Evolutionary conservation across 805 yeast species (phyloP), one percentile per base, ranked within the genome.

Genomic region (Monosporozyma aerobia): DNA sequence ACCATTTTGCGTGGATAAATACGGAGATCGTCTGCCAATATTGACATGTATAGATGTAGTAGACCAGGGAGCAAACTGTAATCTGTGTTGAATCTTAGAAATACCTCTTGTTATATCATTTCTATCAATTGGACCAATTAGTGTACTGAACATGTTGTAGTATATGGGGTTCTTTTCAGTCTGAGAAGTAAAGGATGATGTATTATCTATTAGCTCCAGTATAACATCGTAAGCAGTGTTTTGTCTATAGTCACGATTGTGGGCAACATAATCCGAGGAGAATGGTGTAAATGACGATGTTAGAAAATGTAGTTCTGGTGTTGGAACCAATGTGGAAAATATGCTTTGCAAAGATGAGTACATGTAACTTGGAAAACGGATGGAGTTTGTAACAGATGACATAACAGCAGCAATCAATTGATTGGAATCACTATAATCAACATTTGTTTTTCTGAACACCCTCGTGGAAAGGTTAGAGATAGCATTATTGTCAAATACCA

Each of bases 401-500:
- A 90, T 79, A 9, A 88, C 89, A 8, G 90, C 82, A 0, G 97
- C 80, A 2, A 94, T 89, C 44, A 94, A 73, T 63, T 86, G 88
- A 70, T 94, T 94, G 2, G 92, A 81, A 53, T 90, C 90, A 49
- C 77, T 80, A 61, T 84, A 85, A 2, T 90, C 82, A 8, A 87
- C 85, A 47, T 80, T 74, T 32, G 74, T 74, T 41, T 74, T 78
- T 52, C 79, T 77, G 46, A 84, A 73, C 35, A 80, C 78, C 44
- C 74, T 76, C 14, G 84, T 77, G 2, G 96, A 90, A 44, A 90
- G 79, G 22, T 83, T 73, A 60, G 83, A 75, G 50, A 94, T 70
- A 0, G 97, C 90, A 56, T 85, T 88, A 68, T 94, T 94, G 65
- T 94, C 98, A 62, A 90, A 85, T 5, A 92, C 94, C n/a, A 89